These are phyloP conservation scores for Taiozyma sp. DNA, from an alignment of 1,139 yeast genomes.

Conservation along the genomic window DNA sequence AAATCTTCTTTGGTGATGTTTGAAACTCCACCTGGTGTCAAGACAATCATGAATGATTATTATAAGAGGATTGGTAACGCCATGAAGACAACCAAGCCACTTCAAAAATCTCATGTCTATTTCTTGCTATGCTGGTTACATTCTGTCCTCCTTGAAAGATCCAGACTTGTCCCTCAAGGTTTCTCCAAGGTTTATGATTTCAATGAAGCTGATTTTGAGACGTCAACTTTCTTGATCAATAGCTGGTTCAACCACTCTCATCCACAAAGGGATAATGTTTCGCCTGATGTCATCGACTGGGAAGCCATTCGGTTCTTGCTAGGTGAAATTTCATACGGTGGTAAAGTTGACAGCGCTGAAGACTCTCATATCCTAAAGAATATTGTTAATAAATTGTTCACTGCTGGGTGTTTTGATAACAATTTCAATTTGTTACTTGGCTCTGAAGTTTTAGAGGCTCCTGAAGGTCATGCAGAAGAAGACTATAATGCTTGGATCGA, in stretches of 20 bases:
- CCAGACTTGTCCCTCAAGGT: constrained; percentile 59
- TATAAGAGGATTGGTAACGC: constrained; percentile 28
- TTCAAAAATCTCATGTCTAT: constrained; percentile 43
- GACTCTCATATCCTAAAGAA: constrained; percentile 36
- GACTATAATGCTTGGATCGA: constrained; percentile 48
- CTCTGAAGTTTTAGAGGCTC: constrained; percentile 31
- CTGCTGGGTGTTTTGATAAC: constrained; percentile 31
- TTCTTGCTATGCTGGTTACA: constrained; percentile 71
- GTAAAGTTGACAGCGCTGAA: constrained; percentile 49
- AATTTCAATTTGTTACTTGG: constrained; percentile 34
- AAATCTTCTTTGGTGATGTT: constrained; percentile 48
- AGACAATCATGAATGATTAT: constrained; percentile 39
- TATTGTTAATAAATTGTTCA: constrained; percentile 31
- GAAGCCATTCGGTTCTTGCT: constrained; percentile 44
- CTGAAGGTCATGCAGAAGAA: constrained; percentile 41
- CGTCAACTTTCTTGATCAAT: constrained; percentile 43
- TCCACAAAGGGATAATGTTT: constrained; percentile 32
- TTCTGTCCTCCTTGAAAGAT: constrained; percentile 53
- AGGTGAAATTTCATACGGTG: constrained; percentile 65
- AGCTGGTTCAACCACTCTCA: constrained; percentile 29
- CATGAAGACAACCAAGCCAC: constrained; percentile 29
- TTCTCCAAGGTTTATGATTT: constrained; percentile 62
- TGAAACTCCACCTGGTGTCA: constrained; percentile 63
- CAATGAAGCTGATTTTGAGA: constrained; percentile 68
- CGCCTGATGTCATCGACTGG: constrained; percentile 58